Conservation (phyloP, 2,329 filamentous ascomycete genomes). For the Exophiala viscosa region DNA sequence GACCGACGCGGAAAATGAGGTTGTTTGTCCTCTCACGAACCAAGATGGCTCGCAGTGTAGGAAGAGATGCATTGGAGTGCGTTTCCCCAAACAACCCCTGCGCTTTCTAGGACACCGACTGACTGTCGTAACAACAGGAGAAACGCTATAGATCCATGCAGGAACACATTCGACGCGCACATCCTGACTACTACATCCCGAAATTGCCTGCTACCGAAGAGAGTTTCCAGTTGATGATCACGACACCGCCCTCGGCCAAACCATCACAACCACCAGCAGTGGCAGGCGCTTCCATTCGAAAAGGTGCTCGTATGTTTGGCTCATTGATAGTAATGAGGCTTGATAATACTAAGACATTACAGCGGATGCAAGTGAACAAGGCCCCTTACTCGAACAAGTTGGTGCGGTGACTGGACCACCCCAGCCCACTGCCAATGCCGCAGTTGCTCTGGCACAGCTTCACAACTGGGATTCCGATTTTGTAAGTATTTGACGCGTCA, state of each 20-base stretch:
- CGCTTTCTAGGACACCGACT: slow-evolving; percentile 31
- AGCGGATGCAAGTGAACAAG: slow-evolving; percentile 60
- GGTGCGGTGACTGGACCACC: slow-evolving; percentile 66
- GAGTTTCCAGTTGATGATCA: slow-evolving; percentile 96
- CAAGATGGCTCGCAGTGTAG: slow-evolving; percentile 95
- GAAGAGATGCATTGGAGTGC: slow-evolving; percentile 93
- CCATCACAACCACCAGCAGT: slow-evolving; percentile 53
- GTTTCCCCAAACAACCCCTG: slow-evolving; percentile 7
- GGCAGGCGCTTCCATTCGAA: slow-evolving; percentile 18
- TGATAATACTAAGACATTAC: slow-evolving; percentile 26
- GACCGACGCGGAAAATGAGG: slow-evolving; percentile 81
- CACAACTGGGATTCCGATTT: slow-evolving; percentile 76
- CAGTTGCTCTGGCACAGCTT: slow-evolving; percentile 81
- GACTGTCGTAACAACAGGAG: slow-evolving; percentile 57
- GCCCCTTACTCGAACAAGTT: slow-evolving; percentile 64
- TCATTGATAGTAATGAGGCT: slow-evolving; percentile 24
- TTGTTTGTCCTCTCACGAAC: slow-evolving; percentile 91
- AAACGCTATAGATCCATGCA: slow-evolving; percentile 98
- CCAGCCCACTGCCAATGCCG: slow-evolving; percentile 70
- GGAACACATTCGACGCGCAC: slow-evolving; percentile 95
- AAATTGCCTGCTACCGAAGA: slow-evolving; percentile 98
- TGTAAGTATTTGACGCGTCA: slow-evolving; percentile 49
- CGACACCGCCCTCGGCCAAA: slow-evolving; percentile 70
- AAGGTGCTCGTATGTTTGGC: slow-evolving; percentile 29
- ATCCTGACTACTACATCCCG: slow-evolving; percentile 94